Percentiles rank a stretch among this genome's conserved stretches.
These are phyloP conservation scores for Salicornia ramosissima DNA, from an alignment of 148 eudicot species.

Conservation along the genomic window DNA sequence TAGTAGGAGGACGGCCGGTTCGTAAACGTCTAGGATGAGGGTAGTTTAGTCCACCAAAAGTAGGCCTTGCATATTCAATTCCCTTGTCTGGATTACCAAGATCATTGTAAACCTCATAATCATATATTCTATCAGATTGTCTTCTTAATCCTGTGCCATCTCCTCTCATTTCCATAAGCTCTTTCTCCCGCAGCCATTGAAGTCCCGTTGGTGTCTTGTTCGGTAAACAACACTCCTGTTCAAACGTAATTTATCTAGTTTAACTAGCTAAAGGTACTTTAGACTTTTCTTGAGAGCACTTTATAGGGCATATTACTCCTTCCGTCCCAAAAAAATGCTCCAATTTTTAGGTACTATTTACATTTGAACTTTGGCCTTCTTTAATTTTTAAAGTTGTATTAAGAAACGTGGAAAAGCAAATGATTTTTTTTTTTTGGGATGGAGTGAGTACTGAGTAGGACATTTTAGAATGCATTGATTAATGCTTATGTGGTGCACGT, in stretches of 20 bases:
- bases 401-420: too few relatives aligned
- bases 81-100: conserved; percentile 29
- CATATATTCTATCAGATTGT: conserved; percentile 26
- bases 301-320: too few relatives aligned
- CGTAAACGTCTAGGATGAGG: conserved; percentile 32
- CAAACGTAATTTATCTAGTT: background rate
- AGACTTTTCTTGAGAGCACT: too few relatives aligned
- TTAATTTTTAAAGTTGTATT: too few relatives aligned
- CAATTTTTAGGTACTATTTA: too few relatives aligned
- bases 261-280: too few relatives aligned
- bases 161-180: conserved; percentile 22
- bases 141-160: conserved; percentile 25
- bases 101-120: conserved; percentile 30
- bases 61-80: conserved; percentile 19
- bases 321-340: too few relatives aligned
- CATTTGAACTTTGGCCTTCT: too few relatives aligned
- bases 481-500: too few relatives aligned
- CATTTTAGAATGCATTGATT: too few relatives aligned
- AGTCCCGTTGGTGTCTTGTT: conserved; percentile 30
- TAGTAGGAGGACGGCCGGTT: conserved; percentile 26
- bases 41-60: conserved; percentile 16
- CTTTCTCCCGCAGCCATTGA: conserved; percentile 16
- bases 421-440: too few relatives aligned
- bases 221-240: conserved; percentile 29
- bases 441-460: too few relatives aligned